Base-by-base conservation (phyloP, 148 eudicot species). In the Cornus suecica region DNA sequence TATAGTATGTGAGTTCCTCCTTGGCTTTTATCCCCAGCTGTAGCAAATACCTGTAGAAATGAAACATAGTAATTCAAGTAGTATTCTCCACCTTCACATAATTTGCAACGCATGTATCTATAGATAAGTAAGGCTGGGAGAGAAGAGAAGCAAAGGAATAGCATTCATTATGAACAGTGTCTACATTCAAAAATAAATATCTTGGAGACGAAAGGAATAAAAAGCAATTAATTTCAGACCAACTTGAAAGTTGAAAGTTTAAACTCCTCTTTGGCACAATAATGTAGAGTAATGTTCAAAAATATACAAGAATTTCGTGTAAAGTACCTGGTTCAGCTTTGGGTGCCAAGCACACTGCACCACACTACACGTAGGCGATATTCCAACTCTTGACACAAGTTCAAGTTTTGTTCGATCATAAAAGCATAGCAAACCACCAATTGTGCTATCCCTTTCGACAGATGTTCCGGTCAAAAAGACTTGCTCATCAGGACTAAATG, bases 291-390 rank as follows among this genome's bases (percentile, higher is more conserved):
- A 58, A 58, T 58, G 24, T 58, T 58, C 62, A 58, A 6, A 73
- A 23, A 32, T 2, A 27, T 41, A 31, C 56, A 64, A 52, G n/a
- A 69, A 73, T 71, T 67, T 22, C 61, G 13, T 41, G 56, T 73
- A 22, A 20, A 20, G 62, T 73, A 92, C 99, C 99, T 95, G 99
- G 81, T 95, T 95, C 74, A 95, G 76, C 83, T 87, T 92, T 30
- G 97, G 94, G 83, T 95, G 99, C 99, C 99, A 95, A 80, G 87
- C 92, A 84, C 97, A 95, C 80, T 95, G 99, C 64, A 95, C 97
- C 68, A 95, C 99, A 78, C 99, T 95, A 78, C 79, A 80, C 60
- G 90, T 77, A 8, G 94, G 89, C 56, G 99, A 92, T 79, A 95
- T 91, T 81, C 99, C 99, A 74, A 95, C 85, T 78, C 86, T 87